Evolutionary conservation across 768 basidiomycete genomes (phyloP).

Genomic region (Rhizopogon vulgaris): DNA sequence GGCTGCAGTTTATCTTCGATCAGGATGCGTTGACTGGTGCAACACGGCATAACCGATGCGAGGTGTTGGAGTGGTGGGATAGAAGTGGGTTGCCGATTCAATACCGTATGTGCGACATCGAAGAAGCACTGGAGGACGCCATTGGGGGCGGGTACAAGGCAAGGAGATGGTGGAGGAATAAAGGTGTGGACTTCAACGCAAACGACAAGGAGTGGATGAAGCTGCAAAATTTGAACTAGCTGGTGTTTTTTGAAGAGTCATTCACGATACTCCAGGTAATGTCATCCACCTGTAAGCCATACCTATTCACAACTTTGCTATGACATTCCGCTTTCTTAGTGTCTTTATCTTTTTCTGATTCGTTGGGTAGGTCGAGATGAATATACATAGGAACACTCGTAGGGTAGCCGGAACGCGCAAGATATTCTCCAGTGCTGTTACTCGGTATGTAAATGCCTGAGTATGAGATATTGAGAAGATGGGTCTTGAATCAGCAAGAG

Average conservation of each 20-base stretch:
- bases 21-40: constrained; percentile 75
- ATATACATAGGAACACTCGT: background rate
- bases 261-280: background rate
- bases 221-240: constrained; percentile 64
- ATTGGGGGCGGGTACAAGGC: constrained; percentile 74
- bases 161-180: constrained; percentile 73
- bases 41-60: constrained; percentile 74
- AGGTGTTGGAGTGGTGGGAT: constrained; percentile 88
- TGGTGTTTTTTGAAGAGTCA: background rate
- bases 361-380: background rate
- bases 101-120: constrained; percentile 88
- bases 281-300: background rate
- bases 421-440: constrained; percentile 1
- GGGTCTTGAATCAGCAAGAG: background rate
- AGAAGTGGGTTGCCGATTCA: constrained; percentile 71
- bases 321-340: background rate
- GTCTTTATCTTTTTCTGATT: background rate
- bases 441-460: constrained; percentile 27
- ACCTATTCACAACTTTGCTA: background rate
- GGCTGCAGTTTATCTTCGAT: constrained; percentile 73
- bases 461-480: background rate
- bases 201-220: constrained; percentile 89
- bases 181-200: constrained; percentile 79
- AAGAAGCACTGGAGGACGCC: constrained; percentile 86
- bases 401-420: background rate